Evolutionary conservation across 768 basidiomycete genomes (phyloP), one percentile per base, ranked within the genome.

Genomic region (Leccinum arenicola): DNA sequence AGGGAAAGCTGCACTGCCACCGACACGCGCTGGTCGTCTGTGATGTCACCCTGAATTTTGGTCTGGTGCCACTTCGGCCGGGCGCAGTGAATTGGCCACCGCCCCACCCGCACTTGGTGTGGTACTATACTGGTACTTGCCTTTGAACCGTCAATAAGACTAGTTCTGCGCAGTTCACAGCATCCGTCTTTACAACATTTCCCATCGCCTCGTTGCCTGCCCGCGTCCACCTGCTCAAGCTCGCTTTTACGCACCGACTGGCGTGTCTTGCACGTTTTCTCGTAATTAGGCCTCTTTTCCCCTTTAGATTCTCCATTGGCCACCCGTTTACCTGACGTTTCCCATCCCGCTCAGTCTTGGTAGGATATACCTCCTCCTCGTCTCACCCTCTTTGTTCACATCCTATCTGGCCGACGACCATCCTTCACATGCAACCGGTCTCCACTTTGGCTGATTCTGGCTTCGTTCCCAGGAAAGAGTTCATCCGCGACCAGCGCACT

Each of bases 381-480:
- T 63, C 65, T 65, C 60, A 55, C 58, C 62, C 54, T 65, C 36
- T 31, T 56, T 57, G 49, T 65, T 63, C 64, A 65, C 58, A 63
- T 59, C 60, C 57, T 61, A 63, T 56, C 69, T 62, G 68, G 69
- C 59, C 43, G 43, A 45, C 51, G 64, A 36, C 66, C 61, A 60
- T 64, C 68, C 55, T 55, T 62, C 61, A 67, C 64, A 73, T 73
- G 72, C 72, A 70, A 55, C 70, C 67, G 62, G 68, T 60, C 58
- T 67, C 73, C 54, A 64, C 57, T 43, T 61, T 70, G 56, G 64
- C 80, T 56, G 81, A 82, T 53, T 71, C 78, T 62, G 76, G 78
- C 55, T 87, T 91, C 62, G 78, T 79, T 36, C 89, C 90, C 21
- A 75, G 89, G 66, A 86, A 83, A 68, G 89, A 91, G 73, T 91